Evolutionary conservation across 2,329 filamentous ascomycete genomes (phyloP), one percentile per base, ranked within the genome.

Genomic region (Colletotrichum simmondsii): DNA sequence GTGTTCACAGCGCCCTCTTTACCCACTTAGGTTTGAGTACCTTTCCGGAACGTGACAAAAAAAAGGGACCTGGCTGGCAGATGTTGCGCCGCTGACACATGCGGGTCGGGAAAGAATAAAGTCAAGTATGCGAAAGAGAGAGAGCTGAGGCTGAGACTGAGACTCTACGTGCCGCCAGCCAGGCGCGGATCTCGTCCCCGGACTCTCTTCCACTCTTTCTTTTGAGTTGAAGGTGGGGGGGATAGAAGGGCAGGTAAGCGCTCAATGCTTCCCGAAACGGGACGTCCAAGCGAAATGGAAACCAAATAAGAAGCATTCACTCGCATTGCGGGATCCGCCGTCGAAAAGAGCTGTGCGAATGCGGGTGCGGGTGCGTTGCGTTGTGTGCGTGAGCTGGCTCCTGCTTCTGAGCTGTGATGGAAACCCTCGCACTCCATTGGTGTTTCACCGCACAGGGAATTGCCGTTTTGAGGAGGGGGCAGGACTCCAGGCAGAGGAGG

Each of bases 371-470:
- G 53, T 69, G 66, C 71, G 56, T 58, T 69, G 66, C 71, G 56
- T 58, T 7, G 56, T 16, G 53, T 57, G 60, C 22, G 60, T 52
- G 65, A 42, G 69, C 69, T 58, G 64, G 69, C 57, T 63, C 52
- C 71, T 53, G 58, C 58, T 72, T 28, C 42, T 49, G 16, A 53
- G 69, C 24, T 22, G 52, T 59, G 53, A 26, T 30, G 37, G 5
- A 30, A 58, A 42, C 22, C 65, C 58, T 58, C 32, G 58, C 65
- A 22, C 60, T 65, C 42, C 42, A 49, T 19, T 65, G 56, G 60
- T 71, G 71, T 73, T 71, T 73, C 71, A 73, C 70, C 32, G 54
- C 66, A 72, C 56, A 70, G 66, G 60, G 66, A 70, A 37, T 49
- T 42, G 56, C 60, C 46, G 66, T 71, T 72, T 71, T 54, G 52